These are phyloP conservation scores for Fagopyrum esculentum DNA, from an alignment of 148 eudicot genomes.

Conservation along the genomic window DNA sequence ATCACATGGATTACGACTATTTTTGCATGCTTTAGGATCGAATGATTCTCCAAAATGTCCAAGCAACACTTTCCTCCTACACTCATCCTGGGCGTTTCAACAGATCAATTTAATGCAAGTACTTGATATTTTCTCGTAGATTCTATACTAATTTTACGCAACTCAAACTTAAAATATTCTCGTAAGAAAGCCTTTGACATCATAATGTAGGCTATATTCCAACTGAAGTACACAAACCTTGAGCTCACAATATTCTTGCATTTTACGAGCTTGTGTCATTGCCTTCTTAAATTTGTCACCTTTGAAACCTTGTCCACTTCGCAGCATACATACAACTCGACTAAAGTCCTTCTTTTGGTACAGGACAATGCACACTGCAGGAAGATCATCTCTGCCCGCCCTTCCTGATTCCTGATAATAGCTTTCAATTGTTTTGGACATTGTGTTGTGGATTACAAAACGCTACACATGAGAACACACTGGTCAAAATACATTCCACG, in stretches of 20 bases:
- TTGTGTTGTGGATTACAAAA: conserved; percentile 88
- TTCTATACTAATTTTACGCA: too few relatives aligned
- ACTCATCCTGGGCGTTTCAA: conserved; percentile 52
- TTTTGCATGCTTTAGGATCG: conserved; percentile 52
- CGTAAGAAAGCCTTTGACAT: background rate
- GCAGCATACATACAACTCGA: conserved; percentile 88
- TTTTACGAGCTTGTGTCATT: conserved; percentile 91
- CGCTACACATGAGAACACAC: conserved; percentile 42
- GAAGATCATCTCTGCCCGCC: conserved; percentile 91
- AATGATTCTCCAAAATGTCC: conserved; percentile 88
- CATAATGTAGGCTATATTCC: background rate
- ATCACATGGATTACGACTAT: conserved; percentile 84
- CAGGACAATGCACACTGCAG: conserved; percentile 62
- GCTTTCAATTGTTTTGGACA: conserved; percentile 98
- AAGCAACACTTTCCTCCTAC: conserved; percentile 81
- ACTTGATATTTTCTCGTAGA: too few relatives aligned
- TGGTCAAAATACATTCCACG: background rate
- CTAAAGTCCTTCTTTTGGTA: conserved; percentile 96
- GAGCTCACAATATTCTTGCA: conserved; percentile 84
- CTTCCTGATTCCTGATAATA: conserved; percentile 99
- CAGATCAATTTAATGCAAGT: conserved; percentile 7
- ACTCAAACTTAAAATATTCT: background rate
- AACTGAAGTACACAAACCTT: conserved; percentile 41
- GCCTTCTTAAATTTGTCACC: conserved; percentile 60
- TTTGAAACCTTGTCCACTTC: conserved; percentile 60